These are phyloP conservation scores for Allantophomopsis lycopodina DNA, from an alignment of 2,329 filamentous ascomycete species.

Conservation along the genomic window DNA sequence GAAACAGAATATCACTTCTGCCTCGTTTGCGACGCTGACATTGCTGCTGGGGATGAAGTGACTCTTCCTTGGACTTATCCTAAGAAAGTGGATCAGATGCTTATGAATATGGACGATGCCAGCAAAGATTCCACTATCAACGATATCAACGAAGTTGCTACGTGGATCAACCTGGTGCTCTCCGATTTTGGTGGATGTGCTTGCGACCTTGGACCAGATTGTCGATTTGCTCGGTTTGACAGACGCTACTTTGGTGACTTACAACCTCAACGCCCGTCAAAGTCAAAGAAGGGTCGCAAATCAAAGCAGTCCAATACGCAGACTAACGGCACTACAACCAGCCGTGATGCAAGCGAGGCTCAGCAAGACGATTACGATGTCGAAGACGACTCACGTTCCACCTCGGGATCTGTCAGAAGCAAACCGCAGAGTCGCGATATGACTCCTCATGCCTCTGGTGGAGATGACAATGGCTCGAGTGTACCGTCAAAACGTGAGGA, in stretches of 20 bases:
- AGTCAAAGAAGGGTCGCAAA: constrained; percentile 26
- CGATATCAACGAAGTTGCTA: constrained; percentile 45
- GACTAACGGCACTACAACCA: constrained; percentile 47
- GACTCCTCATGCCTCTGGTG: constrained; percentile 38
- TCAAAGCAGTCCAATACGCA: constrained; percentile 45
- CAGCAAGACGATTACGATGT: constrained; percentile 34
- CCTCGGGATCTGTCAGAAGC: constrained; percentile 38
- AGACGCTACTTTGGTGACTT: constrained; percentile 36
- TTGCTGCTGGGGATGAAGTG: constrained; percentile 49
- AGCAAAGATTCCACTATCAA: constrained; percentile 42
- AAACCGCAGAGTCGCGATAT: constrained; percentile 54
- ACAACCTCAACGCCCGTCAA: constrained; percentile 28
- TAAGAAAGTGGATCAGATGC: constrained; percentile 19
- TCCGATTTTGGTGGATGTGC: constrained; percentile 72
- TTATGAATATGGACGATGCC: constrained; percentile 11
- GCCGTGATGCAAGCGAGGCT: constrained; percentile 49
- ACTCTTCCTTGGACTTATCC: constrained; percentile 57
- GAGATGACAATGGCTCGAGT: constrained; percentile 39
- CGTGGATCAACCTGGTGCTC: constrained; percentile 56
- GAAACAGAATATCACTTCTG: constrained; percentile 81
- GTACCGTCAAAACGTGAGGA: constrained; percentile 55
- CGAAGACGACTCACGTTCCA: constrained; percentile 37
- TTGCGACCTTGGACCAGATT: constrained; percentile 50
- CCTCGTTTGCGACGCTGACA: constrained; percentile 64
- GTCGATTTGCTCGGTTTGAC: constrained; percentile 50